Evolutionary conservation across 164 flowering plant genomes (phyloP), one percentile per base, ranked within the genome.

Genomic region (Piper betle): DNA sequence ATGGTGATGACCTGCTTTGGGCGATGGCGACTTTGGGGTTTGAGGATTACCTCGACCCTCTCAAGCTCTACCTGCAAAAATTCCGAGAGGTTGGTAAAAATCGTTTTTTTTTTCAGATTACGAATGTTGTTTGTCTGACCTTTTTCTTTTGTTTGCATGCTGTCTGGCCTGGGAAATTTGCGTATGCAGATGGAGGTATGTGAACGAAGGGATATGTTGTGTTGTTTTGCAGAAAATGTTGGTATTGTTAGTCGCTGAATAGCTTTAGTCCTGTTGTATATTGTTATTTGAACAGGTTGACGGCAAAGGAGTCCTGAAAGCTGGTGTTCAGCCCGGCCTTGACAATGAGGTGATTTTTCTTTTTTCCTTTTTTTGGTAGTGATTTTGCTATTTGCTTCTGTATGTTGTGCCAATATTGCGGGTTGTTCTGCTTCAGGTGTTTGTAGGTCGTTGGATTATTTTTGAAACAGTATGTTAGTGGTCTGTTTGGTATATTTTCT

Each of bases 1-100:
- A 82, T 76, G 93, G 93, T 0, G 89, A 84, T 66, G 93, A 84
- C 80, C 73, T 86, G 72, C 64, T 86, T 19, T 84, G 87, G 89
- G 89, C 89, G 15, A 84, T 86, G 93, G 78, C 84, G 2, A 84
- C 93, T 1, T 56, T 84, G 55, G 93, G 89, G 39, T 86, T 86
- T 71, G 87, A 86, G 58, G 84, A 84, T 19, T 86, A 84, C 54
- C 79, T 86, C 39, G 93, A 86, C 33, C 86, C 83, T 8, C 81
- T 84, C 18, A 82, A 74, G 79, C 66, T 67, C 19, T 84, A 84
- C 75, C 78, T 86, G 3, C 64, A 68, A 57, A 73, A 83, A 66
- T 84, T 80, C 70, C 73, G 87, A 66, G 93, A 86, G 84, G 89
- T 86, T 73, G 61, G 12, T 1, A 43, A 43, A 20, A 39, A 5